These are phyloP conservation scores for Globisporangium lucens DNA, from an alignment of 352 stramenopile species.

Conservation along the genomic window DNA sequence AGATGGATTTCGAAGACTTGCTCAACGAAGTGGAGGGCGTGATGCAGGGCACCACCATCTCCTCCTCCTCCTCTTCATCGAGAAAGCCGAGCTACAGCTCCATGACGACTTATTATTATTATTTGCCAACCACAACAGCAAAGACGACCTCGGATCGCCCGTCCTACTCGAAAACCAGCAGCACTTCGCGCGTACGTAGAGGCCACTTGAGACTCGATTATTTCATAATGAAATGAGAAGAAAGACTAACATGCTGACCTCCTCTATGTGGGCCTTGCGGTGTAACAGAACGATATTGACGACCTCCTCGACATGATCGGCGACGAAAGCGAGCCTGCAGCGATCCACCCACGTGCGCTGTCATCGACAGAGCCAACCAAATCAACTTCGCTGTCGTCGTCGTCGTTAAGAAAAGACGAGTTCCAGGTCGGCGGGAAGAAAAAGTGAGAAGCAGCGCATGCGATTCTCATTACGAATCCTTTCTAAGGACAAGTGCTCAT, in stretches of 20 bases:
- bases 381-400: constrained; percentile 5
- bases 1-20: constrained; percentile 73
- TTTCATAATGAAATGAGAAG: neutral
- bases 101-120: neutral
- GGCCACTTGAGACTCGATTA: neutral
- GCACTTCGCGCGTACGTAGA: constrained; percentile 11
- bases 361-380: constrained; percentile 2
- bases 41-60: constrained; percentile 32
- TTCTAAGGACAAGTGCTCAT: neutral
- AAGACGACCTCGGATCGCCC: neutral
- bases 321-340: constrained; percentile 32
- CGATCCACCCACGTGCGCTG: constrained; percentile 29
- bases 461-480: neutral
- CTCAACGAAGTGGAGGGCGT: constrained; percentile 68
- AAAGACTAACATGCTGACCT: neutral
- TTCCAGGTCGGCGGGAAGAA: constrained; percentile 48
- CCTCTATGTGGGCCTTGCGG: neutral
- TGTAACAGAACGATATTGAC: constrained; percentile 57
- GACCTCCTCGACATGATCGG: constrained; percentile 68
- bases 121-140: neutral
- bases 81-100: constrained; percentile 15
- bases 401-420: constrained; percentile 23
- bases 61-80: neutral
- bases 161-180: constrained; percentile 5
- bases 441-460: constrained; percentile 33